Evolutionary conservation across 768 basidiomycete species (phyloP), one percentile per base, ranked within the genome.

Genomic region (Lactifluus hygrophoroides): DNA sequence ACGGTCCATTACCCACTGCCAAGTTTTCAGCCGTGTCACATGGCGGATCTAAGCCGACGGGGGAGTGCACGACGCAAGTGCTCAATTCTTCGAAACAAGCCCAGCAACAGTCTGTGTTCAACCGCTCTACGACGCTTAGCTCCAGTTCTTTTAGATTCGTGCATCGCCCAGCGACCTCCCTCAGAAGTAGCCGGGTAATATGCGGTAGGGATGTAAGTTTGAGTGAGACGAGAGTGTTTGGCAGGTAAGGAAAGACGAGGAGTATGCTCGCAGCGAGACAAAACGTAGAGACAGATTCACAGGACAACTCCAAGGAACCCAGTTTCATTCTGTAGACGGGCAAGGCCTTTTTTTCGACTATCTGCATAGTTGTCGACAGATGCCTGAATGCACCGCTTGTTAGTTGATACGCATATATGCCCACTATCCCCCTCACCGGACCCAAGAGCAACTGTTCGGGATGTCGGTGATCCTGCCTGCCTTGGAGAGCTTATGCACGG

Each of bases 1-100:
- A 19, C 9, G 28, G 40, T 19, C 32, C 10, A 25, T 17, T 23
- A 72, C 83, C 68, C 69, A 88, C 87, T 53, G 79, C 77, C 56
- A 88, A 71, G 13, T 70, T 68, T 46, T 70, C 64, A 8, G 71
- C 74, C 27, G 75, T 72, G 16, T 68, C 54, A 64, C 75, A 83
- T 27, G 76, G 66, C 17, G 79, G 77, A 6, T 51, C 49, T 80
- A 80, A 55, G 27, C 54, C 57, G 13, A 88, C 73, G 0, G 86
- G 85, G 7, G 85, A 88, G 68, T 88, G 85, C 3, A 76, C 58
- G 25, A 76, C 75, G 50, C 75, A 73, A 9, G 71, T 75, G 25
- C 81, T 71, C 48, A 79, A 82, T 43, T 85, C 84, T 69, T 83
- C 82, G 58, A 81, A 81, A 67, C 86, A 88, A 45, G 66, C 64